Base-by-base conservation (phyloP, 2,329 filamentous ascomycete species). In the Aspergillus sp. region DNA sequence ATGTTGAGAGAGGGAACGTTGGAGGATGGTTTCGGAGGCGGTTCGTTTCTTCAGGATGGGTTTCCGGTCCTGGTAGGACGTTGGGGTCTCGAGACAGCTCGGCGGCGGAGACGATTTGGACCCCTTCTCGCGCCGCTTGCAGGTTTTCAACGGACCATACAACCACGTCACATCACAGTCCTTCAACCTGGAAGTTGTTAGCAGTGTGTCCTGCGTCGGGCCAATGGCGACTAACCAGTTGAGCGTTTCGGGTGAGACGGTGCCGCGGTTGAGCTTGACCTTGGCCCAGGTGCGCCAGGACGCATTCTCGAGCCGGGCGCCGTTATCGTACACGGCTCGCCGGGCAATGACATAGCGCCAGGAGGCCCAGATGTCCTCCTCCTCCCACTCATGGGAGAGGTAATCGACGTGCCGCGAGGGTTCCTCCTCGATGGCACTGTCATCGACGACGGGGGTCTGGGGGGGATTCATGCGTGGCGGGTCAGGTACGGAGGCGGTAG, bases 281-380 rank as follows among this genome's bases (percentile, higher is more conserved):
- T 97, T 97, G 68, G 90, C 88, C 94, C 94, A 97, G 1, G 91
- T 94, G 68, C 94, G 83, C 94, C 94, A 99, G 0, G 91, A 96
- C 3, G 94, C 94, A 72, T 99, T 97, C 72, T 97, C 94, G 26
- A 97, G 74, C 46, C 94, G 81, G 32, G 86, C 86, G 33, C 88
- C 83, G 69, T 96, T 93, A 61, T 84, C 85, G 59, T 95, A 95
- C 49, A 89, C 82, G 54, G 84, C 85, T 62, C 87, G 81, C 64
- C 90, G 88, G 24, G 88, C 86, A 14, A 92, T 85, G 62, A 97
- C 90, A 68, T 95, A 94, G 67, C 91, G 86, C 94, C 94, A 97
- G 1, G 93, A 96, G 5, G 89, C 87, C 92, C 92, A 97, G 22
- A 97, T 95, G 72, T 99, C 93, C 71, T 97, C 92, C 72, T 96